Evolutionary conservation across 352 stramenopile genomes (phyloP).

Genomic region (Paralagenidium karlingii): DNA sequence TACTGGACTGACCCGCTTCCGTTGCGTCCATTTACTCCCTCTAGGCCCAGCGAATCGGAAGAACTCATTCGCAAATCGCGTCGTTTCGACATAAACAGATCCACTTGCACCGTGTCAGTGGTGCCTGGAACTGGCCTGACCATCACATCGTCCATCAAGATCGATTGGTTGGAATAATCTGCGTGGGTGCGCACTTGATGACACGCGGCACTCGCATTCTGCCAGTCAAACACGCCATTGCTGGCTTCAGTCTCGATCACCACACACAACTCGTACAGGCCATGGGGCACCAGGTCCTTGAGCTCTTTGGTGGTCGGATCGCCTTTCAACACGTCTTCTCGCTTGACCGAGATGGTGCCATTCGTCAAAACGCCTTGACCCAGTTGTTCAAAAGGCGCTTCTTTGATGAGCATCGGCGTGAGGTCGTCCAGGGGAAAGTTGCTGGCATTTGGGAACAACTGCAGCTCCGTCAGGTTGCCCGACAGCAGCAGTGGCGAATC

Average conservation of each 20-base stretch:
- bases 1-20: neutral
- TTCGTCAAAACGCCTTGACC: constrained; percentile 59
- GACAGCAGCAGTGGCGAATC: neutral
- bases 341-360: constrained; percentile 50
- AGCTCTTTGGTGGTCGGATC: constrained; percentile 44
- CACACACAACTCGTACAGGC: constrained; percentile 61
- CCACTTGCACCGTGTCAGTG: constrained; percentile 31
- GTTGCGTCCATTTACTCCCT: neutral
- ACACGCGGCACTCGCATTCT: constrained; percentile 16
- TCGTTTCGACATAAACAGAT: constrained; percentile 40
- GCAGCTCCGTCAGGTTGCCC: neutral
- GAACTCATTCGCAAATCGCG: constrained; percentile 2
- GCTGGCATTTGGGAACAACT: constrained; percentile 17
- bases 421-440: constrained; percentile 24
- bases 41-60: constrained; percentile 6
- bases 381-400: constrained; percentile 33
- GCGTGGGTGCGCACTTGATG: constrained; percentile 44
- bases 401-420: constrained; percentile 34
- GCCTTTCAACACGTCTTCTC: constrained; percentile 43
- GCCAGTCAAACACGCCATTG: constrained; percentile 47
- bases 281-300: constrained; percentile 43
- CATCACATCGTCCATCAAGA: constrained; percentile 33
- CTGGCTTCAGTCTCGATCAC: constrained; percentile 56
- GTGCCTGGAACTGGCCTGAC: constrained; percentile 20
- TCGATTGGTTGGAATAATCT: constrained; percentile 69